Evolutionary conservation across 805 yeast species (phyloP).

Genomic region (Metschnikowia anglica): DNA sequence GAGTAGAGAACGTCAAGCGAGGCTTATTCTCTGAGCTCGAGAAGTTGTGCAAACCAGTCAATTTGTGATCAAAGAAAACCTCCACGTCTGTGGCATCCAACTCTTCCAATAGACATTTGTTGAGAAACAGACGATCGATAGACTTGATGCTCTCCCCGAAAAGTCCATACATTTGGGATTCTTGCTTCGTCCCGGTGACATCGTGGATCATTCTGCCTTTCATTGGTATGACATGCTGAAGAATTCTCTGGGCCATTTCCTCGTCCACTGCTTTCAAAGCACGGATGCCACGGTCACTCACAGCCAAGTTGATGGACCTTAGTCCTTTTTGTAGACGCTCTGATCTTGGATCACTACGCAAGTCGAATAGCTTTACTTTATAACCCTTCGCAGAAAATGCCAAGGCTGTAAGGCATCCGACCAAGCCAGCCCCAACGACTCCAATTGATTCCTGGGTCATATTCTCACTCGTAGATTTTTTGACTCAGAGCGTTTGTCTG

Average conservation of each 20-base stretch:
- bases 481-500: neutral
- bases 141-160: constrained; percentile 84
- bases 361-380: constrained; percentile 68
- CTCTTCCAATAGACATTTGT: constrained; percentile 64
- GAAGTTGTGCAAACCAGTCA: constrained; percentile 40
- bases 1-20: constrained; percentile 24
- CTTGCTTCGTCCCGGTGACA: constrained; percentile 52
- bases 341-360: constrained; percentile 64
- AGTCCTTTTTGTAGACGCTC: constrained; percentile 38
- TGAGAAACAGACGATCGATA: constrained; percentile 72
- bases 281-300: constrained; percentile 78
- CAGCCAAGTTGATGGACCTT: constrained; percentile 82
- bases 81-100: constrained; percentile 46
- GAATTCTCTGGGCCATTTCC: constrained; percentile 53
- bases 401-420: constrained; percentile 82
- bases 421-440: constrained; percentile 87
- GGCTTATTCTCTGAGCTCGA: constrained; percentile 20
- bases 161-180: constrained; percentile 73
- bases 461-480: neutral
- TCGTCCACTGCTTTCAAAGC: constrained; percentile 65
- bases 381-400: constrained; percentile 74
- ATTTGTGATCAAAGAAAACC: constrained; percentile 55
- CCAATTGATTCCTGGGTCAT: constrained; percentile 34
- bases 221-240: constrained; percentile 75
- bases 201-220: constrained; percentile 88